Percentiles rank a stretch among this genome's conserved stretches.
Evolutionary conservation across 1,139 yeast genomes (phyloP).

Genomic region (Suhomyces atakaporum): DNA sequence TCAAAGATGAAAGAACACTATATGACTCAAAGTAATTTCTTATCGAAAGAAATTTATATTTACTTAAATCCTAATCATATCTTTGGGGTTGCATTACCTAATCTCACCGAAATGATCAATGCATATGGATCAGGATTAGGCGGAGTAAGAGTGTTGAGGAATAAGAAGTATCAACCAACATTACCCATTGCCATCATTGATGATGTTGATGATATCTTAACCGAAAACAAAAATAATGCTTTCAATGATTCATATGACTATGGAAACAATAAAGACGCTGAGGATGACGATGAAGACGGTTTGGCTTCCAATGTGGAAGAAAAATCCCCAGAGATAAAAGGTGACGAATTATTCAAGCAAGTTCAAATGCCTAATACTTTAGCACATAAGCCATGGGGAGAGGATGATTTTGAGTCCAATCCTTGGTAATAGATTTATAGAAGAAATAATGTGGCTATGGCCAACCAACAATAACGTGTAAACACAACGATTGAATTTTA

Average conservation of each 20-base stretch:
- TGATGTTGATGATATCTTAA: conserved; percentile 58
- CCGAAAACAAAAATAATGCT: conserved; percentile 32
- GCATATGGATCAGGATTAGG: conserved; percentile 66
- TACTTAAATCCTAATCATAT: conserved; percentile 52
- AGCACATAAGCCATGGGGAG: conserved; percentile 54
- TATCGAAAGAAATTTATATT: conserved; percentile 44
- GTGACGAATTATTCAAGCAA: conserved; percentile 53
- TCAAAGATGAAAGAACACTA: conserved; percentile 37
- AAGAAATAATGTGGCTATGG: background rate
- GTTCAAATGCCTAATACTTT: conserved; percentile 53
- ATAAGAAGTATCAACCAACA: conserved; percentile 60
- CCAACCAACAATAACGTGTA: too few relatives aligned
- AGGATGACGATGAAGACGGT: conserved; percentile 13
- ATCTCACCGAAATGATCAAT: conserved; percentile 56
- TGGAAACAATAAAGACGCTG: conserved; percentile 25
- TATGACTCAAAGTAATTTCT: conserved; percentile 45
- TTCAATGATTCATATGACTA: conserved; percentile 41
- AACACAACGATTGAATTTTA: too few relatives aligned
- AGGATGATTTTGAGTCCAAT: conserved; percentile 41
- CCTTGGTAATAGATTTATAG: conserved; percentile 42
- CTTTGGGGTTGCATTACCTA: conserved; percentile 59
- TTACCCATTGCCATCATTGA: conserved; percentile 63
- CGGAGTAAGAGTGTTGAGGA: conserved; percentile 47
- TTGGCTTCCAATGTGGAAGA: conserved; percentile 8
- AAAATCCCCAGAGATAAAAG: conserved; percentile 26